Conservation (phyloP, 371 early-diverging fungal species). For the Mucor piriformis region DNA sequence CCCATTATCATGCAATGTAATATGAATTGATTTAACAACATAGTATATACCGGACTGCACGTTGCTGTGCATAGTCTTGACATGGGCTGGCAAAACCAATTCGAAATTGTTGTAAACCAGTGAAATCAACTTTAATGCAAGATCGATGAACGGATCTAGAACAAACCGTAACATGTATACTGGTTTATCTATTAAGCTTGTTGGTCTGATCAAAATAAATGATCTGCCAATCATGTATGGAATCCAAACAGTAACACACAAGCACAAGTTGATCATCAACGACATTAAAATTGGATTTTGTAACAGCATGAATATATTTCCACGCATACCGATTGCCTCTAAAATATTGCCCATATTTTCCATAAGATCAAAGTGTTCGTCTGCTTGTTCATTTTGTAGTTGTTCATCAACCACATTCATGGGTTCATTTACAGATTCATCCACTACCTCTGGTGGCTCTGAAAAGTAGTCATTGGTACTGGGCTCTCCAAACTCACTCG, state of each 20-base stretch:
- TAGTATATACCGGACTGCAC: background rate
- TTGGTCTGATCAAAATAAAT: conserved; percentile 46
- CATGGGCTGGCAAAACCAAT: background rate
- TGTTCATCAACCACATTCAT: background rate
- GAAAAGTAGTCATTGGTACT: conserved; percentile 13
- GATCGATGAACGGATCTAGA: conserved; percentile 56
- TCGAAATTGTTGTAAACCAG: conserved; percentile 1
- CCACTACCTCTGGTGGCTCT: conserved; percentile 1
- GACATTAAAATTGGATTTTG: conserved; percentile 79
- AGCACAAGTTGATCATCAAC: conserved; percentile 67
- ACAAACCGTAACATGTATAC: conserved; percentile 45
- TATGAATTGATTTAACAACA: conserved; percentile 12
- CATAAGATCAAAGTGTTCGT: conserved; percentile 44
- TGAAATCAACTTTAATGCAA: conserved; percentile 27
- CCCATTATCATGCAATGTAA: conserved; percentile 2
- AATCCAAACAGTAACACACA: conserved; percentile 75
- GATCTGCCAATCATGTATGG: conserved; percentile 75
- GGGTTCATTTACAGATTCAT: background rate
- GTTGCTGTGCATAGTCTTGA: background rate
- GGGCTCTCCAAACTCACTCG: conserved; percentile 3
- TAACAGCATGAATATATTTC: conserved; percentile 66
- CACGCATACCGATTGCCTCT: conserved; percentile 87
- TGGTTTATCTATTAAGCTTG: conserved; percentile 49
- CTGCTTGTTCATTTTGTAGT: background rate
- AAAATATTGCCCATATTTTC: conserved; percentile 79